Base-by-base conservation (phyloP, 2,329 filamentous ascomycete genomes). In the Talaromyces sp. region DNA sequence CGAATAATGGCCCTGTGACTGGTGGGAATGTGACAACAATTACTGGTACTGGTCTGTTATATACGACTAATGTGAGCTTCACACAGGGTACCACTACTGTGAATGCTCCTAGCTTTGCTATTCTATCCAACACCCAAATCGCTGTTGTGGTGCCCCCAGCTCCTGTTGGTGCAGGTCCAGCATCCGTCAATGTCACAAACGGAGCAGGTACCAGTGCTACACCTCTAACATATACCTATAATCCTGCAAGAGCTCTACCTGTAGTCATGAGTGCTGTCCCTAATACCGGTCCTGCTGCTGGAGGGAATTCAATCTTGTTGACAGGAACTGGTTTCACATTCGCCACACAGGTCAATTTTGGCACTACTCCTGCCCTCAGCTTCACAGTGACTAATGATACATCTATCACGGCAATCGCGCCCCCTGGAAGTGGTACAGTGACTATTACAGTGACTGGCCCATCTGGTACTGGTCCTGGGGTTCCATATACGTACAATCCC, bases 211-310 rank as follows among this genome's bases (percentile, higher is more conserved):
- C 58, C 14, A 60, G 58, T 60, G 24, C 41, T 35, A 35, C 16
- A 11, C n/a, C 41, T 37, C 58, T 60, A 27, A 60, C 58, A 31
- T 60, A 47, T 24, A 60, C 58, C 58, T 60, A 60, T 27, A 22
- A 47, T 60, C 1, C 24, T 9, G 41, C 10, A 10, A 24, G 37
- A 60, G 5, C 24, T 35, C 22, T 60, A 24, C 58, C 58, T 33
- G 41, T 49, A 33, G 58, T 60, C 27, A 47, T 27, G 6, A 11
- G 22, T 14, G 58, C 45, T 14, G n/a, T 19, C 27, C 58, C 58
- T 10, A 60, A n/a, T 49, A 49, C 13, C 27, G 58, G 58, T 37
- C 41, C 58, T 19, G 41, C 58, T 60, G 24, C 41, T 35, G 58
- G 58, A 22, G 58, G 58, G 4, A 60, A 60, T 37, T 22, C 39